These are phyloP conservation scores for Colletotrichum australisinense DNA, from an alignment of 2,329 filamentous ascomycete species.

Conservation along the genomic window DNA sequence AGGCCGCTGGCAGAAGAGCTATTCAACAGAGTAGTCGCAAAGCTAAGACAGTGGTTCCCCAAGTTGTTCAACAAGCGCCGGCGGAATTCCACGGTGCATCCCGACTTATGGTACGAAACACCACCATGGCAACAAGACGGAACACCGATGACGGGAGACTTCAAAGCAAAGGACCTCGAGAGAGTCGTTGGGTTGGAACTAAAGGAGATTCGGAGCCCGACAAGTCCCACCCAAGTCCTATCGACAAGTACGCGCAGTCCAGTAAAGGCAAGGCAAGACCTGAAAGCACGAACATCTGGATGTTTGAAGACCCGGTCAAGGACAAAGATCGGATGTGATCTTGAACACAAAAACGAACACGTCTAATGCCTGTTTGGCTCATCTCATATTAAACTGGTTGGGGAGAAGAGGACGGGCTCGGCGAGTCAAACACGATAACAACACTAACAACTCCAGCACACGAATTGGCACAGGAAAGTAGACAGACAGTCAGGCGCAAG, in stretches of 20 bases:
- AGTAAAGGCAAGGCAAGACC: not conserved
- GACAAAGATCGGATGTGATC: too few relatives aligned
- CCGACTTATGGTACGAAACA: conserved; percentile 12
- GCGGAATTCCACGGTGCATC: not conserved
- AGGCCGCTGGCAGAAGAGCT: conserved; percentile 51
- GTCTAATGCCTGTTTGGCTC: not conserved
- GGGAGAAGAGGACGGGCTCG: not conserved
- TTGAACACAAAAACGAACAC: not conserved
- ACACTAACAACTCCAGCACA: not conserved
- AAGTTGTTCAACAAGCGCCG: not conserved
- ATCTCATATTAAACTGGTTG: not conserved
- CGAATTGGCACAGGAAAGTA: not conserved
- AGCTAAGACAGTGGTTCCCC: not conserved
- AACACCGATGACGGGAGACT: not conserved
- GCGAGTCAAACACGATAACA: not conserved
- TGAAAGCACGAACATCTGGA: conserved; percentile 10
- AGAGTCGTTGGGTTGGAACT: not conserved
- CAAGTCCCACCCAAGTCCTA: not conserved
- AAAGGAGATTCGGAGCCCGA: not conserved
- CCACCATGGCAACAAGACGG: conserved; percentile 12
- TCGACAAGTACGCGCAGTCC: not conserved
- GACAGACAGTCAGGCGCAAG: not conserved
- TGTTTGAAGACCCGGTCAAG: not conserved
- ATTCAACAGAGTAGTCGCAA: not conserved
- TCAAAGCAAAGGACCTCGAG: conserved; percentile 6